These are phyloP conservation scores for Sporodiniella umbellata DNA, from an alignment of 371 early-diverging fungal species.

Conservation along the genomic window DNA sequence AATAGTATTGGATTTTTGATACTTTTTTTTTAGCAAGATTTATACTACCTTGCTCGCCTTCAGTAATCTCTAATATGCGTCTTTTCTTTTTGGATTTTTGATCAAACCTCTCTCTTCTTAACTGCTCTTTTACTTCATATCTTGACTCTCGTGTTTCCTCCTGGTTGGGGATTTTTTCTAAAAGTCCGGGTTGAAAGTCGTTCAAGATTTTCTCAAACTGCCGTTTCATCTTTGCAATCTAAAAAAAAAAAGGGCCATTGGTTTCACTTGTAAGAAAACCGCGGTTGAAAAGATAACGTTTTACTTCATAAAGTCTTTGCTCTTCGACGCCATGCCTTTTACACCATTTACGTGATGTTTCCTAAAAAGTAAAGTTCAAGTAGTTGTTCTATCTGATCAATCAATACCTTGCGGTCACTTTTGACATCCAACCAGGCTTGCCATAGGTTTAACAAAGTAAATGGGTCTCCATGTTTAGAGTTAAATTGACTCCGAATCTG, in stretches of 20 bases:
- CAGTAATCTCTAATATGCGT: slow-evolving; percentile 21
- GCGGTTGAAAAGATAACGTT: slow-evolving; percentile 10
- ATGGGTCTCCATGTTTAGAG: slow-evolving; percentile 64
- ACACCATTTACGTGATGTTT: slow-evolving; percentile 62
- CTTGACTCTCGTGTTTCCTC: not conserved
- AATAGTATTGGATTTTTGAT: too few species aligned
- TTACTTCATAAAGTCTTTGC: slow-evolving; percentile 68
- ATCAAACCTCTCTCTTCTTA: slow-evolving; percentile 32
- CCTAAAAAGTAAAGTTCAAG: slow-evolving; percentile 11
- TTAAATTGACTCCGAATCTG: slow-evolving; percentile 52
- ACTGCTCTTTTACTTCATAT: slow-evolving; percentile 18
- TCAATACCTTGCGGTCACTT: slow-evolving; percentile 33
- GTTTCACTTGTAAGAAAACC: not conserved
- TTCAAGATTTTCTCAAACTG: slow-evolving; percentile 49
- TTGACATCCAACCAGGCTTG: slow-evolving; percentile 62
- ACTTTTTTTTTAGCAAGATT: too few species aligned
- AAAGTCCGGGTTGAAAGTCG: slow-evolving; percentile 43
- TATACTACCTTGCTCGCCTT: slow-evolving; percentile 14
- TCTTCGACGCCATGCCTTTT: slow-evolving; percentile 63
- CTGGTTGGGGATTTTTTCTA: slow-evolving; percentile 7
- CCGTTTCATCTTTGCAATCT: slow-evolving; percentile 46
- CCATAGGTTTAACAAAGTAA: slow-evolving; percentile 63
- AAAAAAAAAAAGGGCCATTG: not conserved
- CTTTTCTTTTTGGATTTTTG: slow-evolving; percentile 27
- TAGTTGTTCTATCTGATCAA: not conserved